A percentile compares a stretch with the other conserved stretches of the same genome.
Evolutionary conservation across 768 basidiomycete genomes (phyloP).

Genomic region (Coprinellus aureogranulatus): DNA sequence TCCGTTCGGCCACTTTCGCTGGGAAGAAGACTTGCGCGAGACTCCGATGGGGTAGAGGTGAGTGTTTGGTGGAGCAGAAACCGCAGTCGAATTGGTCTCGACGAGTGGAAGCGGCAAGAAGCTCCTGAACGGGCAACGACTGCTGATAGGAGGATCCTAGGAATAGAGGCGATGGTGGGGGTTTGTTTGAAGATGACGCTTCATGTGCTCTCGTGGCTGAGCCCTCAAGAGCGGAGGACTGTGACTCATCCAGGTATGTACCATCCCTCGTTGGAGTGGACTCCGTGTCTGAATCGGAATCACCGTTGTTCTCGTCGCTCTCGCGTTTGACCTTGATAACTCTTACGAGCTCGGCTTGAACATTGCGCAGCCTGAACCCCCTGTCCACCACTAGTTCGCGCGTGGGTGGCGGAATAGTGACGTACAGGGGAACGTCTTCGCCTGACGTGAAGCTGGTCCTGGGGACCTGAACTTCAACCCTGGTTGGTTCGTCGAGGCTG

Average conservation of each 20-base stretch:
- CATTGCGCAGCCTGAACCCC: slow-evolving; percentile 74
- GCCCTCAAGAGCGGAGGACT: slow-evolving; percentile 9
- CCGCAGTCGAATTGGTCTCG: slow-evolving; percentile 68
- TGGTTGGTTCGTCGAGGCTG: slow-evolving; percentile 59
- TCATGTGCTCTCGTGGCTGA: slow-evolving; percentile 16
- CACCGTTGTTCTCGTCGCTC: slow-evolving; percentile 38
- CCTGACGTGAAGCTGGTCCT: slow-evolving; percentile 67
- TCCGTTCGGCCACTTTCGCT: slow-evolving; percentile 48
- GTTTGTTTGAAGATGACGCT: slow-evolving; percentile 38
- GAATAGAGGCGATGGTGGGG: slow-evolving; percentile 37
- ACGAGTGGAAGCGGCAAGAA: slow-evolving; percentile 84
- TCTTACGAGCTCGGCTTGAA: slow-evolving; percentile 77
- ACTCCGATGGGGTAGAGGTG: slow-evolving; percentile 47
- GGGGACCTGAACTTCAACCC: slow-evolving; percentile 68
- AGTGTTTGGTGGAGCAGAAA: slow-evolving; percentile 74
- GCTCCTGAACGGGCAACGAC: slow-evolving; percentile 85
- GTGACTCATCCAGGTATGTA: slow-evolving; percentile 13
- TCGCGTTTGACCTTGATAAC: slow-evolving; percentile 54
- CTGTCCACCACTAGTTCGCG: slow-evolving; percentile 64
- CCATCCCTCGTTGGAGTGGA: too few relatives aligned
- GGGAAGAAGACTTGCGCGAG: slow-evolving; percentile 41
- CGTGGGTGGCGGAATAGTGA: slow-evolving; percentile 75
- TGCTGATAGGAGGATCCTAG: slow-evolving; percentile 43
- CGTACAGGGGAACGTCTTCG: slow-evolving; percentile 76
- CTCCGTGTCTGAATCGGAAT: slow-evolving; percentile 26